Evolutionary conservation across 1,284 basidiomycete species (phyloP).

Genomic region (Filobasidium uniguttulatum): DNA sequence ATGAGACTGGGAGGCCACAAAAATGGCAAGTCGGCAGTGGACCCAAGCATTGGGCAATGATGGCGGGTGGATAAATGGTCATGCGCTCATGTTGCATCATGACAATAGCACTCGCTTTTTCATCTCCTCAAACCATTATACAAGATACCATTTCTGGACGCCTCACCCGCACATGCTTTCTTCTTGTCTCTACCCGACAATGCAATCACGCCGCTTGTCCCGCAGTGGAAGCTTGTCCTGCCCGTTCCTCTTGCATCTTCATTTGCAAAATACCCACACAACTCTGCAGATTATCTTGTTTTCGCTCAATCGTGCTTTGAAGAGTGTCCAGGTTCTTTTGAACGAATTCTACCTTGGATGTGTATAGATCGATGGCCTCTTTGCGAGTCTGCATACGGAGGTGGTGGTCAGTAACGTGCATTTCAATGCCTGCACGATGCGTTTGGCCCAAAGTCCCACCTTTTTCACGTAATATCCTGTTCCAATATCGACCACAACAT

Average conservation of each 20-base stretch:
- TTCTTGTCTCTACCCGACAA: too few species aligned
- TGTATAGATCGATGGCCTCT: slow-evolving; percentile 67
- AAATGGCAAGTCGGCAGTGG: too few species aligned
- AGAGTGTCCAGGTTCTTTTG: slow-evolving; percentile 63
- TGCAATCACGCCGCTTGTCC: too few species aligned
- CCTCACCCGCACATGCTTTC: too few species aligned
- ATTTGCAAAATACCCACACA: slow-evolving; percentile 59
- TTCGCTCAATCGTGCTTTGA: slow-evolving; percentile 72
- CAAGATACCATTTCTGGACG: too few species aligned
- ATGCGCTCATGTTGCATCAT: too few species aligned
- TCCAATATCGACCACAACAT: slow-evolving; percentile 88
- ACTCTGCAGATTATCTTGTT: slow-evolving; percentile 72
- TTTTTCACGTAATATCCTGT: slow-evolving; percentile 96
- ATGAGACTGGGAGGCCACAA: too few species aligned
- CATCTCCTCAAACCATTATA: too few species aligned
- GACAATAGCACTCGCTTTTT: too few species aligned
- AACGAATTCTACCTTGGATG: slow-evolving; percentile 61
- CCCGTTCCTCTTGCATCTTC: slow-evolving; percentile 44
- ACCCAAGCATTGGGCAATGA: too few species aligned
- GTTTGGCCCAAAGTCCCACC: slow-evolving; percentile 40
- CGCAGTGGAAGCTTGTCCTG: too few species aligned
- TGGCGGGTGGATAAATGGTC: too few species aligned
- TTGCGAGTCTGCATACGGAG: slow-evolving; percentile 47
- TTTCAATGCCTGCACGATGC: background rate
- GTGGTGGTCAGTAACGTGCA: background rate